A percentile compares a stretch with the other conserved stretches of the same genome.
phyloP scores from a whole-genome alignment of 108 stramenopile species.

The Skeletonema tropicum region DNA sequence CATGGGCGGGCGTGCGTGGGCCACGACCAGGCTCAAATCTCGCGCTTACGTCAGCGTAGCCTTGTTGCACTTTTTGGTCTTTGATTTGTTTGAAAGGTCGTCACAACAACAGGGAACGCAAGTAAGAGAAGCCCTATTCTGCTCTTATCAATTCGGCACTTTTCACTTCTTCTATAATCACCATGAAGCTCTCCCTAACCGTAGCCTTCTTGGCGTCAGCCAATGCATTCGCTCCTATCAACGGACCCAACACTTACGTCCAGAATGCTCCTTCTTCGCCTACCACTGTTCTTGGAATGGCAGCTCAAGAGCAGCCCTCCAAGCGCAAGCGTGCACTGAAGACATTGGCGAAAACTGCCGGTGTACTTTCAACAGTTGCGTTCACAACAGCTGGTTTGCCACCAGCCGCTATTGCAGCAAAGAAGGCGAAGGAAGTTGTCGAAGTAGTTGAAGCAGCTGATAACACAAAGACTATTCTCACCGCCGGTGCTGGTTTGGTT shows the following conservation, averaged over 20 bases:
- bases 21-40: no score
- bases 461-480: conserved; percentile 68
- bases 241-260: conserved; percentile 21
- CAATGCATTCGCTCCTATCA: conserved; percentile 38
- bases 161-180: conserved; percentile 16
- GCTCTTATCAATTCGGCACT: not conserved
- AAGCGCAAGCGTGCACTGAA: conserved; percentile 73
- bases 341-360: conserved; percentile 69
- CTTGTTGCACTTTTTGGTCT: no score
- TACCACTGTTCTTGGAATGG: conserved; percentile 63
- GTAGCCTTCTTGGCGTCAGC: conserved; percentile 31
- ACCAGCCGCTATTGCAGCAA: conserved; percentile 64
- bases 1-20: no score
- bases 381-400: conserved; percentile 73
- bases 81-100: not conserved
- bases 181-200: conserved; percentile 38
- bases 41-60: not conserved
- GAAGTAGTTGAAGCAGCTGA: conserved; percentile 63
- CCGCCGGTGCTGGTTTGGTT: conserved; percentile 65
- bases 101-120: not conserved
- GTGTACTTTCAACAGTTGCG: conserved; percentile 66
- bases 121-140: not conserved
- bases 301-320: conserved; percentile 51
- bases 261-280: conserved; percentile 18
- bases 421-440: conserved; percentile 66